Percentiles rank a stretch among this genome's conserved stretches.
Evolutionary conservation across 169 alveolate species (phyloP).

Genomic region (Plasmodium yoelii): DNA sequence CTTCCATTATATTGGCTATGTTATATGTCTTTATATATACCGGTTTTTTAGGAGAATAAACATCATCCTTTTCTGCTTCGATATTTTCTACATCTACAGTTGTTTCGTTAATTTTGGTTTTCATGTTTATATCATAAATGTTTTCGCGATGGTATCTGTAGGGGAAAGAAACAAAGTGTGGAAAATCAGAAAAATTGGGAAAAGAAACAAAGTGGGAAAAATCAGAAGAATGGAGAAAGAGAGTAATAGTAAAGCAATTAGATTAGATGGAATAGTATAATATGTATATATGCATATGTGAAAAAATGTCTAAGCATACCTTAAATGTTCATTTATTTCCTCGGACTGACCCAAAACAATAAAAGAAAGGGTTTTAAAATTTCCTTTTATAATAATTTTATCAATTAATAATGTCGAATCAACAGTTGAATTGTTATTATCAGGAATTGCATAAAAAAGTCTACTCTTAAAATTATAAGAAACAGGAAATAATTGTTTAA

Average conservation of each 20-base stretch:
- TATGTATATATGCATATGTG: too few species aligned
- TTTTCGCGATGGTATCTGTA: slow-evolving; percentile 54
- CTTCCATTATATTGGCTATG: slow-evolving; percentile 41
- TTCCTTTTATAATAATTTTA: slow-evolving; percentile 60
- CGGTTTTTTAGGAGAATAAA: slow-evolving; percentile 38
- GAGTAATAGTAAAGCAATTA: not conserved
- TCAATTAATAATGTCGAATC: slow-evolving; percentile 55
- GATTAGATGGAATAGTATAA: not conserved
- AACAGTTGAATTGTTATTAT: slow-evolving; percentile 16
- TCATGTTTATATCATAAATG: slow-evolving; percentile 31
- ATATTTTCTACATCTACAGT: slow-evolving; percentile 70
- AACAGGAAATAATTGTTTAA: slow-evolving; percentile 28
- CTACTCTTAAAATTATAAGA: slow-evolving; percentile 71
- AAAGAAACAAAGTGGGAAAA: not conserved
- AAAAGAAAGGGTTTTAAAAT: slow-evolving; percentile 38
- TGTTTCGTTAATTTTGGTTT: slow-evolving; percentile 26
- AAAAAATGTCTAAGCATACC: slow-evolving; percentile 10
- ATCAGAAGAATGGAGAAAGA: not conserved
- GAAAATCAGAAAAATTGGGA: too few species aligned
- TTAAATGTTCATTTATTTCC: slow-evolving; percentile 32
- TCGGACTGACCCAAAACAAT: slow-evolving; percentile 60
- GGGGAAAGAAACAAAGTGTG: too few species aligned
- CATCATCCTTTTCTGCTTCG: slow-evolving; percentile 56
- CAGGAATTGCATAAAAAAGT: slow-evolving; percentile 19
- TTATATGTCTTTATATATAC: slow-evolving; percentile 57